Conservation (phyloP, 768 basidiomycete species). For the Auricularia cornea region DNA sequence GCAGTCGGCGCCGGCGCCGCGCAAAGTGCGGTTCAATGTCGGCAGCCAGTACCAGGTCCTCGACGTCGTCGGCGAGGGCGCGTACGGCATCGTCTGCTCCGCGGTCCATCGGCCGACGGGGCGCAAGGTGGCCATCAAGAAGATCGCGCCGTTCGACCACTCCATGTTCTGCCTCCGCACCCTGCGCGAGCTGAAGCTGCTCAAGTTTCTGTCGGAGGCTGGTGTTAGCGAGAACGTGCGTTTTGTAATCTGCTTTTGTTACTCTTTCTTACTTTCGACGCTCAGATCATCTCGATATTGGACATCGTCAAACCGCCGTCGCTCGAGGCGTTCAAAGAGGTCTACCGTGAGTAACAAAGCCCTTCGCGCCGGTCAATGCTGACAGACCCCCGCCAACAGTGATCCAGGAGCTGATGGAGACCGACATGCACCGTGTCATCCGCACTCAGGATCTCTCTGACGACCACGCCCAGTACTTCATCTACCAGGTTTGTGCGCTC, state of each 20-base stretch:
- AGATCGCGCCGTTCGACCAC: conserved; percentile 92
- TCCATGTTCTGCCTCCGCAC: conserved; percentile 85
- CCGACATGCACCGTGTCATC: conserved; percentile 95
- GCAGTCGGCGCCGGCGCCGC: background rate
- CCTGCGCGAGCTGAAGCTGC: conserved; percentile 76
- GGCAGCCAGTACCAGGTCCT: conserved; percentile 59
- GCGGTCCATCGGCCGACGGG: conserved; percentile 71
- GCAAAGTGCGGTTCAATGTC: conserved; percentile 1
- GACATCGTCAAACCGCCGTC: conserved; percentile 55
- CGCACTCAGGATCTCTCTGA: conserved; percentile 91
- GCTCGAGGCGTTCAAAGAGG: conserved; percentile 77
- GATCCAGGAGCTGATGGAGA: conserved; percentile 91
- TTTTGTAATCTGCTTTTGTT: too few relatives aligned
- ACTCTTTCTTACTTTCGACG: background rate
- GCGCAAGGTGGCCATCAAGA: conserved; percentile 90
- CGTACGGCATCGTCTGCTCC: conserved; percentile 78
- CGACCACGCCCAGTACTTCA: conserved; percentile 59
- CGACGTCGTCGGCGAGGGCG: conserved; percentile 85
- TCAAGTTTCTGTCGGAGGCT: background rate
- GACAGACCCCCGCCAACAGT: conserved; percentile 32
- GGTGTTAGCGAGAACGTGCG: conserved; percentile 1
- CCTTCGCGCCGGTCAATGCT: background rate
- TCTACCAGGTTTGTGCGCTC: conserved; percentile 21
- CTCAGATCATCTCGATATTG: conserved; percentile 18
- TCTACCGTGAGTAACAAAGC: conserved; percentile 39